A percentile compares a stretch with the other conserved stretches of the same genome.
Evolutionary conservation across 2,329 filamentous ascomycete species (phyloP).

Genomic region (Alternaria angustiovoidea): DNA sequence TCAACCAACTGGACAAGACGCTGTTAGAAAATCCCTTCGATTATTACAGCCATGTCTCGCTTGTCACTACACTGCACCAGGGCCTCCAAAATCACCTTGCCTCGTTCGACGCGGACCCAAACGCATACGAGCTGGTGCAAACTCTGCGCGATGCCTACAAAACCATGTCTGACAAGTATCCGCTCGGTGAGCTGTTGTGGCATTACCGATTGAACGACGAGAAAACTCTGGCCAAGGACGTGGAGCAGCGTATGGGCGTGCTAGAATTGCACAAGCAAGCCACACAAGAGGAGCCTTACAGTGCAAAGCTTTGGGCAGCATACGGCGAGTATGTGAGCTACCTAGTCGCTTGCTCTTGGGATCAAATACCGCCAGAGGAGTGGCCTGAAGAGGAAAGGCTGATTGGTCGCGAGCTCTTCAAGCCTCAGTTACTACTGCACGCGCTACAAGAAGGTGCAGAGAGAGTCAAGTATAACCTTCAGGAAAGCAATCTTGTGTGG

Average conservation of each 20-base stretch:
- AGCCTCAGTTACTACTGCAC: conserved; percentile 69
- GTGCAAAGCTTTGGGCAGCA: conserved; percentile 75
- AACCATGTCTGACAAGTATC: conserved; percentile 69
- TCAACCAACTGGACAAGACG: conserved; percentile 55
- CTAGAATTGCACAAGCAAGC: conserved; percentile 78
- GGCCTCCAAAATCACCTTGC: conserved; percentile 55
- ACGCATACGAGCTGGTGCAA: conserved; percentile 54
- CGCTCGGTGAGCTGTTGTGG: conserved; percentile 80
- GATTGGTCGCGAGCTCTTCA: conserved; percentile 75
- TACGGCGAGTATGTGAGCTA: conserved; percentile 82
- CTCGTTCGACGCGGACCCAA: conserved; percentile 47
- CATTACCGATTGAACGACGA: conserved; percentile 79
- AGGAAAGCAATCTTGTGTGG: conserved; percentile 81
- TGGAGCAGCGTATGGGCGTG: conserved; percentile 73
- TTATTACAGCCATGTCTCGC: conserved; percentile 58
- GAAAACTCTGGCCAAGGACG: conserved; percentile 65
- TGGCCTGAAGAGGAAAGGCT: conserved; percentile 73
- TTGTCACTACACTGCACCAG: conserved; percentile 59
- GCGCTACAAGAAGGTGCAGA: conserved; percentile 77
- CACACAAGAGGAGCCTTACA: conserved; percentile 74
- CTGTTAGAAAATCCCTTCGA: conserved; percentile 59
- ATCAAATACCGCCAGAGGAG: conserved; percentile 54
- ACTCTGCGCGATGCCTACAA: conserved; percentile 61
- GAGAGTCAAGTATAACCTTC: conserved; percentile 75
- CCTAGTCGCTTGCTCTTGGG: conserved; percentile 71